These are phyloP conservation scores for Fusarium siculi DNA, from an alignment of 2,329 filamentous ascomycete genomes.

Conservation along the genomic window DNA sequence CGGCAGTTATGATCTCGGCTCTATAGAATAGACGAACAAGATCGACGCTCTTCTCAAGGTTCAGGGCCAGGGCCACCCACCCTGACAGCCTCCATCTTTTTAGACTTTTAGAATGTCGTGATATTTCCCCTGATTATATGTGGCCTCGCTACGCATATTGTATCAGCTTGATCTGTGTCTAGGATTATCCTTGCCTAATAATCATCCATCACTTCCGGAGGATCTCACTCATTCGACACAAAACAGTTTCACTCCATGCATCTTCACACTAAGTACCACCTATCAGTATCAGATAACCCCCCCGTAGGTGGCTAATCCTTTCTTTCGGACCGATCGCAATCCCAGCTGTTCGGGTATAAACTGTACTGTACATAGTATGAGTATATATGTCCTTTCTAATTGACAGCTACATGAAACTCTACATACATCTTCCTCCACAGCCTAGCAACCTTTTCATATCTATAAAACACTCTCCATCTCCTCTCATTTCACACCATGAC, in stretches of 20 bases:
- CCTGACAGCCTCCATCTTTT: not conserved
- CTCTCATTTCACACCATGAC: conserved; percentile 11
- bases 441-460: conserved; percentile 9
- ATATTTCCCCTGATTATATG: not conserved
- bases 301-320: not conserved
- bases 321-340: conserved; percentile 1
- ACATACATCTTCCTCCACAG: conserved; percentile 9
- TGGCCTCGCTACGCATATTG: conserved; percentile 10
- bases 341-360: not conserved
- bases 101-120: conserved; percentile 11
- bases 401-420: conserved; percentile 24
- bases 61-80: not conserved
- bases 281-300: not conserved
- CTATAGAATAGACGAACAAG: not conserved
- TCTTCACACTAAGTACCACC: not conserved
- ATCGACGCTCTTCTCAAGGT: conserved; percentile 5
- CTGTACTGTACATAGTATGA: not conserved
- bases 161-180: conserved; percentile 9
- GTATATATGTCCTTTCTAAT: not conserved
- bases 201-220: not conserved
- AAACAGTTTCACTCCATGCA: conserved; percentile 4
- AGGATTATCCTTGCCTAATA: not conserved
- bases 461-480: conserved; percentile 13
- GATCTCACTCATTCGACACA: not conserved
- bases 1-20: not conserved